Percentiles rank a stretch among this genome's conserved stretches.
Conservation (phyloP, 805 yeast species). For the Saturnispora halmiae region DNA sequence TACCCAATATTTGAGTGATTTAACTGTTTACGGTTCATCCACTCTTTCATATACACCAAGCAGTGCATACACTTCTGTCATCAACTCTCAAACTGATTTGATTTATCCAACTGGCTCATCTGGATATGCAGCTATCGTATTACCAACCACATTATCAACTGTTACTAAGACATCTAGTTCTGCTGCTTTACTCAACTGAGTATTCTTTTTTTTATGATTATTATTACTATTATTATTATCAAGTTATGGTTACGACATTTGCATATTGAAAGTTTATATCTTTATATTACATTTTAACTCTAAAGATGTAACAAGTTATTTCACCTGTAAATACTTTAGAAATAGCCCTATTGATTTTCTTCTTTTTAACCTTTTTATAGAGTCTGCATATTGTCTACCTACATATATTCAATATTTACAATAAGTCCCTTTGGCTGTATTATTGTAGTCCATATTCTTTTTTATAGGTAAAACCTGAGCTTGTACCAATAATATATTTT, state of each 20-base stretch:
- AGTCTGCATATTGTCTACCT: too few relatives aligned
- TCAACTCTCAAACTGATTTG: conserved; percentile 5
- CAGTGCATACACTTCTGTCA: conserved; percentile 12
- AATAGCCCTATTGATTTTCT: too few relatives aligned
- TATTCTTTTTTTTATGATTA: not conserved
- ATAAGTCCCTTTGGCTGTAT: too few relatives aligned
- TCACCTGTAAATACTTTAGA: too few relatives aligned
- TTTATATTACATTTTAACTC: not conserved
- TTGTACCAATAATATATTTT: too few relatives aligned
- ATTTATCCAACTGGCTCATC: conserved; percentile 5
- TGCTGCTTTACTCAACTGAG: not conserved
- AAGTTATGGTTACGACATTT: not conserved
- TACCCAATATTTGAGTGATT: conserved; percentile 2
- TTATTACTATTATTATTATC: too few relatives aligned
- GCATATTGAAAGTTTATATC: not conserved
- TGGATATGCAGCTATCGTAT: conserved; percentile 9
- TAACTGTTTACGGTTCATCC: conserved; percentile 10
- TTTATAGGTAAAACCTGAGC: too few relatives aligned
- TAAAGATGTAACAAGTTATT: too few relatives aligned
- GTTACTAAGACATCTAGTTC: conserved; percentile 4
- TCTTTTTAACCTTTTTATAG: too few relatives aligned
- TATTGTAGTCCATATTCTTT: too few relatives aligned
- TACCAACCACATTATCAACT: conserved; percentile 10
- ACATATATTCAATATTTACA: too few relatives aligned
- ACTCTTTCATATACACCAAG: conserved; percentile 12